These are phyloP conservation scores for Fonsecaea erecta DNA, from an alignment of 2,329 filamentous ascomycete species.

Conservation along the genomic window DNA sequence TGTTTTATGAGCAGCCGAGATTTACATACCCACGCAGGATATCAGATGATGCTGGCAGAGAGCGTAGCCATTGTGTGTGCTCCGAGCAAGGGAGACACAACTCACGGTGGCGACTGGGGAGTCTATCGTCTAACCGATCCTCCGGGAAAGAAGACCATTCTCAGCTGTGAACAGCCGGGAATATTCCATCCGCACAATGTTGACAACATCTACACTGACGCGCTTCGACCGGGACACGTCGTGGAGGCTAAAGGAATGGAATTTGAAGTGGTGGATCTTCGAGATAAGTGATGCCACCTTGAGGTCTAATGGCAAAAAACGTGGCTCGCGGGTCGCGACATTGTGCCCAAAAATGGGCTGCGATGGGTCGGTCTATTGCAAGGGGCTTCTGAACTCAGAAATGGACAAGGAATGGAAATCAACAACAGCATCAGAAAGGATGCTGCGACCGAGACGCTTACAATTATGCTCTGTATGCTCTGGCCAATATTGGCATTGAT, in stretches of 20 bases:
- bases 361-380: constrained; percentile 15
- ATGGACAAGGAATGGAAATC: neutral
- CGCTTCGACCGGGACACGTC: constrained; percentile 71
- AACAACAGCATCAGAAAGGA: neutral
- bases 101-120: constrained; percentile 68
- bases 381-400: neutral
- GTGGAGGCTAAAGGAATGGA: constrained; percentile 69
- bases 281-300: constrained; percentile 36
- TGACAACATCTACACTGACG: constrained; percentile 77
- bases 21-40: constrained; percentile 89
- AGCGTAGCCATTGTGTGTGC: constrained; percentile 97
- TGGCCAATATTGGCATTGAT: neutral
- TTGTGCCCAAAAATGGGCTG: constrained; percentile 5
- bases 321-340: neutral
- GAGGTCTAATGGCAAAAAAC: neutral
- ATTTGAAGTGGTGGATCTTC: constrained; percentile 70
- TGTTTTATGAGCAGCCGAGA: constrained; percentile 98
- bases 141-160: constrained; percentile 82
- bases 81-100: constrained; percentile 63
- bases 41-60: constrained; percentile 95
- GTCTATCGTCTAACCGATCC: constrained; percentile 93
- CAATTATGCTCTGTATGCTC: neutral
- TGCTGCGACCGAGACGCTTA: neutral
- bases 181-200: constrained; percentile 81
- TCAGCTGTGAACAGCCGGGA: constrained; percentile 75